Conservation (phyloP, 768 basidiomycete genomes). For the Cystobasidium tubakii region DNA sequence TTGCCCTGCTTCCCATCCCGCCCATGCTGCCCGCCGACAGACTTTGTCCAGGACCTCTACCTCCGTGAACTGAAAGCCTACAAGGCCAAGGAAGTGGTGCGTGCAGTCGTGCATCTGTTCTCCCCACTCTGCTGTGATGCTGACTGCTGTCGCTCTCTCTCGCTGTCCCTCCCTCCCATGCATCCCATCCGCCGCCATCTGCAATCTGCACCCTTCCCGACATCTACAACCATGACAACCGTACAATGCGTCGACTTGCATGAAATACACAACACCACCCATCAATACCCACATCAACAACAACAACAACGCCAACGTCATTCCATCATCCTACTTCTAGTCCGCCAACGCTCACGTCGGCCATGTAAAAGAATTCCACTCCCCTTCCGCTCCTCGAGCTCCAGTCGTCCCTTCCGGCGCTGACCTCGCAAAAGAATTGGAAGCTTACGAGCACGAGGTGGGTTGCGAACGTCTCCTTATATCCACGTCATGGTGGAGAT, state of each 20-base stretch:
- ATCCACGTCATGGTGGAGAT: too few species aligned
- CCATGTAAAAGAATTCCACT: constrained; percentile 70
- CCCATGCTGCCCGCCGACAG: constrained; percentile 52
- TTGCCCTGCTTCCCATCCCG: background rate
- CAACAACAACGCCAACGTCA: too few species aligned
- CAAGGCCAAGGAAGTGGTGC: constrained; percentile 67
- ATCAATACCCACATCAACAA: background rate
- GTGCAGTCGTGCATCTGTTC: too few species aligned
- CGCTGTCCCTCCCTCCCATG: background rate
- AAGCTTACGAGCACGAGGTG: constrained; percentile 74
- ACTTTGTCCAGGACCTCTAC: constrained; percentile 88
- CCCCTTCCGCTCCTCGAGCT: constrained; percentile 66
- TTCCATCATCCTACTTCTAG: too few species aligned
- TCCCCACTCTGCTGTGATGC: background rate
- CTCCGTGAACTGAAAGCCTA: constrained; percentile 81
- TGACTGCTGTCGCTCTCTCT: background rate
- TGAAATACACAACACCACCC: background rate
- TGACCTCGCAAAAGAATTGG: constrained; percentile 80
- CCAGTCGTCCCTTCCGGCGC: constrained; percentile 63
- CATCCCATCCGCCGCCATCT: too few species aligned
- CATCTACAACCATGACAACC: background rate
- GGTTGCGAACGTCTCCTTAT: constrained; percentile 56
- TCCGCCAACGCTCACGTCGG: constrained; percentile 85
- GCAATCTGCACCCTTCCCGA: too few species aligned
- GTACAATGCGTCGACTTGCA: too few species aligned